Conservation (phyloP, 192 early-diverging fungal species). For the Gigaspora rosea region DNA sequence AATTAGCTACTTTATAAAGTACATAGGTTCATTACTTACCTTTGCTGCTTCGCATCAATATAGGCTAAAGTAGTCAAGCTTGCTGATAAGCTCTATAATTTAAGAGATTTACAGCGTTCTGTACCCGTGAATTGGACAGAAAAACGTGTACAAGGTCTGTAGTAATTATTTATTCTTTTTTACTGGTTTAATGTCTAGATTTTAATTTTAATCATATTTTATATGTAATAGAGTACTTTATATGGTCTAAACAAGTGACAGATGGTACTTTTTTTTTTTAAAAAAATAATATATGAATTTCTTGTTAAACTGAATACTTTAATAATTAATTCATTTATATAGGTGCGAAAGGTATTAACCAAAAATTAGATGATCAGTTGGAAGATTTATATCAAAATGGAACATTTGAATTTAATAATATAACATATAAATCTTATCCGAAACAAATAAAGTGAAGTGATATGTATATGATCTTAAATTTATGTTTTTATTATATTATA, state of each 20-base stretch:
- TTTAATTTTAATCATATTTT: not conserved
- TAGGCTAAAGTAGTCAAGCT: conserved; percentile 67
- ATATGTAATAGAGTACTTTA: conserved; percentile 50
- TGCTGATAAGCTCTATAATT: conserved; percentile 67
- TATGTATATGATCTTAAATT: too few species aligned
- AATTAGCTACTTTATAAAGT: not conserved
- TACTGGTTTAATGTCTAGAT: not conserved
- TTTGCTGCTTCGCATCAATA: not conserved
- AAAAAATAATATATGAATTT: not conserved
- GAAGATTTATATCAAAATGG: conserved; percentile 48
- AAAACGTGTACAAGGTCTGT: conserved; percentile 39
- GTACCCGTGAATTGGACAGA: conserved; percentile 56
- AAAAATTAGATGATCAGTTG: conserved; percentile 44
- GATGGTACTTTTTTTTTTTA: conserved; percentile 41
- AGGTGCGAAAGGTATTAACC: conserved; percentile 46
- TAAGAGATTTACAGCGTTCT: conserved; percentile 49
- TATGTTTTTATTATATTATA: too few species aligned
- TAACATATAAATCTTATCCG: conserved; percentile 30
- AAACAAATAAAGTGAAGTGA: too few species aligned
- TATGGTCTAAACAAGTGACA: conserved; percentile 62
- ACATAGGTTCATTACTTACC: not conserved
- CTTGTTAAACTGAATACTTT: too few species aligned
- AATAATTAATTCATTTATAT: not conserved
- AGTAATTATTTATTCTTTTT: not conserved
- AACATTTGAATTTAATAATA: conserved; percentile 33